Evolutionary conservation across 73 alveolate species (phyloP).

Genomic region (Halteria grandinella): DNA sequence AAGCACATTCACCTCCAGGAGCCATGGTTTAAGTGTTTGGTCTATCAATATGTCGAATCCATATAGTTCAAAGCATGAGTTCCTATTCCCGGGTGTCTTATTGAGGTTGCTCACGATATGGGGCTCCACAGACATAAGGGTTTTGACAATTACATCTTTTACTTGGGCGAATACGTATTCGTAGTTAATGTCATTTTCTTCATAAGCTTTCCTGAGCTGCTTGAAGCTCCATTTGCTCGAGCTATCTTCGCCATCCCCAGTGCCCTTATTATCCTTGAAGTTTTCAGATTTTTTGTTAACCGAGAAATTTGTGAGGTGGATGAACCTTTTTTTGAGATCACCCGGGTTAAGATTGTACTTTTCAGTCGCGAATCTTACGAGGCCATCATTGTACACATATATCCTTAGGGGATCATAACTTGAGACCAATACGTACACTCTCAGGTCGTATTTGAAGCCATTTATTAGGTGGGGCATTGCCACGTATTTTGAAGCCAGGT

Average conservation of each 20-base stretch:
- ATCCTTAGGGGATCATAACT: slow-evolving; percentile 92
- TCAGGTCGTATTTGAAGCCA: slow-evolving; percentile 90
- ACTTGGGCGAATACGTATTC: slow-evolving; percentile 60
- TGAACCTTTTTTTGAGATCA: slow-evolving; percentile 67
- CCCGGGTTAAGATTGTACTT: slow-evolving; percentile 68
- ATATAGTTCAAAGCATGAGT: slow-evolving; percentile 87
- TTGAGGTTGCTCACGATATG: slow-evolving; percentile 54
- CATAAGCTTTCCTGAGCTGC: slow-evolving; percentile 42
- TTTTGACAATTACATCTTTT: slow-evolving; percentile 73
- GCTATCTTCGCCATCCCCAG: slow-evolving; percentile 50
- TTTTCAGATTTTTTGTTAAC: slow-evolving; percentile 79
- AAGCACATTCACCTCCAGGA: slow-evolving; percentile 82
- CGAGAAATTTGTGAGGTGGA: slow-evolving; percentile 92
- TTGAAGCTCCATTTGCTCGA: slow-evolving; percentile 51
- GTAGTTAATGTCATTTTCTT: neutral
- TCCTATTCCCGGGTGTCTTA: slow-evolving; percentile 31
- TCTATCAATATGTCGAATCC: slow-evolving; percentile 93
- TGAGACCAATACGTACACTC: slow-evolving; percentile 92
- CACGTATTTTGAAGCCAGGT: slow-evolving; percentile 79
- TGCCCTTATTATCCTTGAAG: slow-evolving; percentile 75
- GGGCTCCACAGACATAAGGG: slow-evolving; percentile 83
- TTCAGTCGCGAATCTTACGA: slow-evolving; percentile 94
- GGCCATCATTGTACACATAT: slow-evolving; percentile 90
- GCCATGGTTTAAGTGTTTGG: slow-evolving; percentile 83
- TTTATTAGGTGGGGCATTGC: slow-evolving; percentile 89